Evolutionary conservation across 2,329 filamentous ascomycete species (phyloP).

Genomic region (Plectosphaerella sp.): DNA sequence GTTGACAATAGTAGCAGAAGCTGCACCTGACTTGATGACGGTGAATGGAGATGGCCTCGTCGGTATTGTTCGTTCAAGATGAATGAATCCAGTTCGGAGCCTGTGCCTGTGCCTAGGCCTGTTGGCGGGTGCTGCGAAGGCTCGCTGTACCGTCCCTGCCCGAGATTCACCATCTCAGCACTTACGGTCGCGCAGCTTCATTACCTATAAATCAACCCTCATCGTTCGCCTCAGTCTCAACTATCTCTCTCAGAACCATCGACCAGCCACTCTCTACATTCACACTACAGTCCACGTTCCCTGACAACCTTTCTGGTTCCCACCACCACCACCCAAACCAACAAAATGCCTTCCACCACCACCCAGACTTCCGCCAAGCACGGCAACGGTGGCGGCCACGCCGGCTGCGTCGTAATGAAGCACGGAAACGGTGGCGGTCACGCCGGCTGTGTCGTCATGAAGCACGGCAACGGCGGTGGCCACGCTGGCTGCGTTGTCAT

Average conservation of each 20-base stretch:
- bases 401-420: not conserved
- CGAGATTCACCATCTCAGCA: too few species aligned
- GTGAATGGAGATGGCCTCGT: too few species aligned
- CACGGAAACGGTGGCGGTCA: not conserved
- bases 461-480: not conserved
- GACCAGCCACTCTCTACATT: not conserved
- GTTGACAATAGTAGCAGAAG: not conserved
- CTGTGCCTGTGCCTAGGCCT: too few species aligned
- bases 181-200: too few species aligned
- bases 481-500: constrained; percentile 22
- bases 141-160: too few species aligned
- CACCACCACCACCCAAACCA: not conserved
- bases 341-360: not conserved
- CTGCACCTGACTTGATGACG: too few species aligned
- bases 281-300: not conserved
- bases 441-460: constrained; percentile 5
- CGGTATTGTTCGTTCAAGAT: too few species aligned
- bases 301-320: not conserved
- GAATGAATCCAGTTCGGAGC: too few species aligned
- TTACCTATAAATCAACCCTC: not conserved
- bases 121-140: too few species aligned
- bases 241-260: not conserved
- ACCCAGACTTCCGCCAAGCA: not conserved
- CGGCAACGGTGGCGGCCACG: not conserved
- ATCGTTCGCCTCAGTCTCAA: not conserved